Conservation (phyloP, 2,329 filamentous ascomycete genomes). For the Calonectria hongkongensis region DNA sequence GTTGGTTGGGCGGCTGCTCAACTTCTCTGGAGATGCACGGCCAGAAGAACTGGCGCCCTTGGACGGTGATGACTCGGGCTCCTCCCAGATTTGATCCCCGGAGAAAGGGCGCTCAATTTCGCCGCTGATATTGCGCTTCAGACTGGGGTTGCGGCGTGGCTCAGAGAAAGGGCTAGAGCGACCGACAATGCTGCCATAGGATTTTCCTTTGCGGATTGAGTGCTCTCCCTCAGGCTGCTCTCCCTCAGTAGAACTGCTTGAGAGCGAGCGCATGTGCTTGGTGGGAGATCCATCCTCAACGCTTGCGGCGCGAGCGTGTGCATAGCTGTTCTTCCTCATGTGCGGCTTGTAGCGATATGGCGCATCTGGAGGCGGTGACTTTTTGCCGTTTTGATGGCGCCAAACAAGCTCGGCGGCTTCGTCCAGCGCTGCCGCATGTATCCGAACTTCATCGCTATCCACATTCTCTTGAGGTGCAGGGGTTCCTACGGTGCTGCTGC, state of each 20-base stretch:
- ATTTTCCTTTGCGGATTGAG: slow-evolving; percentile 58
- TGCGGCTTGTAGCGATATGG: slow-evolving; percentile 82
- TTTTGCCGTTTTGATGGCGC: slow-evolving; percentile 79
- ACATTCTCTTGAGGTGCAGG: slow-evolving; percentile 52
- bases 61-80: slow-evolving; percentile 74
- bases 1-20: slow-evolving; percentile 59
- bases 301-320: slow-evolving; percentile 78
- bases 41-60: slow-evolving; percentile 47
- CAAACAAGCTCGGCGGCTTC: slow-evolving; percentile 88
- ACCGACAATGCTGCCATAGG: slow-evolving; percentile 64
- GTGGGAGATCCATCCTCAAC: slow-evolving; percentile 64
- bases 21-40: slow-evolving; percentile 58
- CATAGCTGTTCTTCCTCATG: slow-evolving; percentile 82
- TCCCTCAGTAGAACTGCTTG: slow-evolving; percentile 71
- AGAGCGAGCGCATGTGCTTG: slow-evolving; percentile 64
- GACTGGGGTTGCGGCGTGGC: slow-evolving; percentile 76
- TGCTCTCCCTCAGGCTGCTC: slow-evolving; percentile 55
- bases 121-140: slow-evolving; percentile 82
- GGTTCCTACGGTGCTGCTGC: slow-evolving; percentile 57
- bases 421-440: slow-evolving; percentile 83
- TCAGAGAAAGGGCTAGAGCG: slow-evolving; percentile 61
- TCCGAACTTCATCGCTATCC: slow-evolving; percentile 76
- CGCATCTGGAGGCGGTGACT: slow-evolving; percentile 74
- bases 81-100: slow-evolving; percentile 91
- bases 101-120: slow-evolving; percentile 81